Evolutionary conservation across 768 basidiomycete species (phyloP).

Genomic region (Epithele typhae): DNA sequence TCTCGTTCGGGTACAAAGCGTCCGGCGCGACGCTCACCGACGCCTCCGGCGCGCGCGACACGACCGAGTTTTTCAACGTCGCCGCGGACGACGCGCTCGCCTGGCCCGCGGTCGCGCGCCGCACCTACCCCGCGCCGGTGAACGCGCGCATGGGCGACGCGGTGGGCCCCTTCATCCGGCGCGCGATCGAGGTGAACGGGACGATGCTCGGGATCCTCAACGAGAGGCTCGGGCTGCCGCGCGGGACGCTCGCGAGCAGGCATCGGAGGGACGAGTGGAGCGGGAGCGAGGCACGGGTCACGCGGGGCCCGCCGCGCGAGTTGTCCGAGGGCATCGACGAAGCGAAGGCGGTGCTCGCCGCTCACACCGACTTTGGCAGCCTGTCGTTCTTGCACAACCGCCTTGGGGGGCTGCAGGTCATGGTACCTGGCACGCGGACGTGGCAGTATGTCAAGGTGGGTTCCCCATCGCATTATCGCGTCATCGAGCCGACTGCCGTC

Average conservation of each 20-base stretch:
- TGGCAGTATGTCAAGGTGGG: slow-evolving; percentile 67
- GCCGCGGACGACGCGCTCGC: slow-evolving; percentile 34
- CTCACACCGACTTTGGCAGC: slow-evolving; percentile 35
- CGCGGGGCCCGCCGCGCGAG: slow-evolving; percentile 26
- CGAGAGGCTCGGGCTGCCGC: slow-evolving; percentile 28
- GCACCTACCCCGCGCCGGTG: slow-evolving; percentile 30
- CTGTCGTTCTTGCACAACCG: slow-evolving; percentile 66
- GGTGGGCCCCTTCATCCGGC: slow-evolving; percentile 25
- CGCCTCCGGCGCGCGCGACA: slow-evolving; percentile 28
- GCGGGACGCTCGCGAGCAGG: slow-evolving; percentile 22
- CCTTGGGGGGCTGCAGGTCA: slow-evolving; percentile 66
- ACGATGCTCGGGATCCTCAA: slow-evolving; percentile 28
- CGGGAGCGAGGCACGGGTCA: slow-evolving; percentile 29
- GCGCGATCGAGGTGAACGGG: slow-evolving; percentile 26
- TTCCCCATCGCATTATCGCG: not conserved
- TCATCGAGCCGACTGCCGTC: not conserved
- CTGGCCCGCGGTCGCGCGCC: slow-evolving; percentile 26
- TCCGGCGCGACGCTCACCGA: slow-evolving; percentile 30
- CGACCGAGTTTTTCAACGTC: slow-evolving; percentile 33
- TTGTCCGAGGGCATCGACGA: slow-evolving; percentile 13
- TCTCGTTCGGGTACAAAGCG: slow-evolving; percentile 37
- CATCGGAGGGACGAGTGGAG: slow-evolving; percentile 27
- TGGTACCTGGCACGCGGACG: slow-evolving; percentile 51
- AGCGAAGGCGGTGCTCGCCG: slow-evolving; percentile 27
- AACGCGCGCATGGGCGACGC: slow-evolving; percentile 25